Percentiles rank a stretch among this genome's conserved stretches.
phyloP scores from a whole-genome alignment of 177 flowering plant species.

The Tripterygium wilfordii region DNA sequence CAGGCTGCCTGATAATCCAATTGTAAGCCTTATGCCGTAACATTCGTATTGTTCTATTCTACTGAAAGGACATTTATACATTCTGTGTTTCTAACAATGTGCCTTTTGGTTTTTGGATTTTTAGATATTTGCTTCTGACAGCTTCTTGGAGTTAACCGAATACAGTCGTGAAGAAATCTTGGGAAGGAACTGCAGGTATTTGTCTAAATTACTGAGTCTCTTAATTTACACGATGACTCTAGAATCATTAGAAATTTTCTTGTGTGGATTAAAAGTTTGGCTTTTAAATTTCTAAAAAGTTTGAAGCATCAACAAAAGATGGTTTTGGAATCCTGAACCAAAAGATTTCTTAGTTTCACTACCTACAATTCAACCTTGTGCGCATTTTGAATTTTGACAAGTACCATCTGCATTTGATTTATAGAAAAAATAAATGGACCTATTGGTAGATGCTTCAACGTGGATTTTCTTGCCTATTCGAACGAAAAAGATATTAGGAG shows the following conservation, averaged over 20 bases:
- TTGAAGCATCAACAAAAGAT: too few relatives aligned
- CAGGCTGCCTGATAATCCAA: conserved; percentile 96
- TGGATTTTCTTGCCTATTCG: too few relatives aligned
- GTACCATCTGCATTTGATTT: conserved; percentile 3
- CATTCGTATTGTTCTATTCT: too few relatives aligned
- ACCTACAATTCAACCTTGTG: too few relatives aligned
- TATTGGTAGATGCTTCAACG: background rate
- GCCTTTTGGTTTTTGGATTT: conserved; percentile 1
- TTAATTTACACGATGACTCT: background rate
- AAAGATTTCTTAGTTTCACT: too few relatives aligned
- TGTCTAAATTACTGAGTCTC: background rate
- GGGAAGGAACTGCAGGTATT: conserved; percentile 95
- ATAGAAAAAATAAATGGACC: too few relatives aligned
- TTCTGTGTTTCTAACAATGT: too few relatives aligned
- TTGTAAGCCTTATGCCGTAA: conserved; percentile 43
- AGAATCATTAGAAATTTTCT: background rate
- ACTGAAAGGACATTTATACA: too few relatives aligned
- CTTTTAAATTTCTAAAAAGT: background rate
- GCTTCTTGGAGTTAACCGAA: conserved; percentile 97
- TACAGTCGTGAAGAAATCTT: conserved; percentile 96
- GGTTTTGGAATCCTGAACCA: too few relatives aligned
- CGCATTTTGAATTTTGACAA: too few relatives aligned
- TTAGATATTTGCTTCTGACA: conserved; percentile 97
- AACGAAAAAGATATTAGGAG: too few relatives aligned
- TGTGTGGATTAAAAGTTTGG: background rate